phyloP scores from a whole-genome alignment of 2,329 filamentous ascomycete genomes.

The Sarocladium brachiariae region DNA sequence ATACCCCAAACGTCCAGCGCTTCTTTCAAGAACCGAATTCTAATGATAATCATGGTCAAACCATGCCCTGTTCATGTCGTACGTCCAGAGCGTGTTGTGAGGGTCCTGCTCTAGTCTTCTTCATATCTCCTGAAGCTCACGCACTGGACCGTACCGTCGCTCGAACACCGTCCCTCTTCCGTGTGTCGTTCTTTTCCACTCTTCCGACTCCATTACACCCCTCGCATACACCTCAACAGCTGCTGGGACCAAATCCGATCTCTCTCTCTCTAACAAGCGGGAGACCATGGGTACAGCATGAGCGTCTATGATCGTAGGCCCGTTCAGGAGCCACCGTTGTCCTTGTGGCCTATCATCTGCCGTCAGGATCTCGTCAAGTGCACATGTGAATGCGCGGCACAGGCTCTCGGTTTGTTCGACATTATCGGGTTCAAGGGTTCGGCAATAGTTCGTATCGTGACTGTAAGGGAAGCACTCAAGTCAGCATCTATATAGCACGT shows the following conservation, averaged over 20 bases:
- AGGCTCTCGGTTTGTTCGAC: constrained; percentile 18
- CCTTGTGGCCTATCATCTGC: constrained; percentile 9
- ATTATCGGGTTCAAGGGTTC: constrained; percentile 19
- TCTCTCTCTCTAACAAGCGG: constrained; percentile 19
- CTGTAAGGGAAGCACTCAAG: constrained; percentile 12
- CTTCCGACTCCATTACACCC: constrained; percentile 17
- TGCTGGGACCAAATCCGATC: constrained; percentile 18
- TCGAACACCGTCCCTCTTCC: constrained; percentile 14
- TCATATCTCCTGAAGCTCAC: background rate
- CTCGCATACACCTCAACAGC: constrained; percentile 17
- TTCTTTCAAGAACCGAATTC: no score
- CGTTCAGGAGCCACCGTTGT: constrained; percentile 21
- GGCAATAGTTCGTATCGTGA: constrained; percentile 20
- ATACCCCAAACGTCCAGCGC: no score
- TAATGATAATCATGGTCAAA: no score
- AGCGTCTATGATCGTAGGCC: constrained; percentile 23
- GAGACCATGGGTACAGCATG: constrained; percentile 18
- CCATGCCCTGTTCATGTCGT: no score
- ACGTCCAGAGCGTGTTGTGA: no score
- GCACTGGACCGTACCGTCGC: background rate
- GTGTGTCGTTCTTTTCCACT: constrained; percentile 20
- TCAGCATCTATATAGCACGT: no score
- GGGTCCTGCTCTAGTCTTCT: background rate
- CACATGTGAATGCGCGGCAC: constrained; percentile 17
- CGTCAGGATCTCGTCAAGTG: constrained; percentile 15